These are phyloP conservation scores for Cyclotella baltica DNA, from an alignment of 108 stramenopile genomes.

Conservation along the genomic window DNA sequence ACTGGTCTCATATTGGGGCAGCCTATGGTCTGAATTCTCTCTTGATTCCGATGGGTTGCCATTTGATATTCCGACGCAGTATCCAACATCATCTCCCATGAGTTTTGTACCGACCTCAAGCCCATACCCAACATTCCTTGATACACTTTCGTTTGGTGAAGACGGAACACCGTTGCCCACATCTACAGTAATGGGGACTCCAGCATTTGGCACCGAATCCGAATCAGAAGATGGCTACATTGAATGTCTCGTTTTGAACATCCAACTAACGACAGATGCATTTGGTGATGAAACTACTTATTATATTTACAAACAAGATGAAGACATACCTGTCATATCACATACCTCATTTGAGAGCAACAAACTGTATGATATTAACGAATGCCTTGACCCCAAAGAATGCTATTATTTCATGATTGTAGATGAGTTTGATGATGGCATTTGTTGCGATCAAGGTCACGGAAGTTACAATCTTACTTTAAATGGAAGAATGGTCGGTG, in stretches of 20 bases:
- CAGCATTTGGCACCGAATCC: not conserved
- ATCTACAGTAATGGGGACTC: not conserved
- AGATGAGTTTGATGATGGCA: constrained; percentile 15
- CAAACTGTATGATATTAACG: not conserved
- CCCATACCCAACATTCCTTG: not conserved
- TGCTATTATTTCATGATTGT: constrained; percentile 17
- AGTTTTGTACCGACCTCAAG: not conserved
- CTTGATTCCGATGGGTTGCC: constrained; percentile 8
- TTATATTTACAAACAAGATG: constrained; percentile 5
- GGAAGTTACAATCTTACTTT: constrained; percentile 9
- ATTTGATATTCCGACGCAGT: not conserved
- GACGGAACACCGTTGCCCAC: not conserved
- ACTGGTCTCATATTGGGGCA: too few species aligned
- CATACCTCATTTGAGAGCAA: constrained; percentile 4
- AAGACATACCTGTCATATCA: not conserved
- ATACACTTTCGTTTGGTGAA: not conserved
- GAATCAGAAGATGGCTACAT: not conserved
- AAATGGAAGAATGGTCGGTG: not conserved
- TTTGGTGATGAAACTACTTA: constrained; percentile 19
- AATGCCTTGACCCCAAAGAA: constrained; percentile 6
- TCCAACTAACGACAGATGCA: constrained; percentile 19
- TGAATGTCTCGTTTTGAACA: not conserved
- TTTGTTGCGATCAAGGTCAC: constrained; percentile 3
- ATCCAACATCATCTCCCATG: not conserved
- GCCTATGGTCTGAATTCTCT: not conserved